Conservation (phyloP, 495 filamentous ascomycete genomes). For the Glarea lozoyensis region DNA sequence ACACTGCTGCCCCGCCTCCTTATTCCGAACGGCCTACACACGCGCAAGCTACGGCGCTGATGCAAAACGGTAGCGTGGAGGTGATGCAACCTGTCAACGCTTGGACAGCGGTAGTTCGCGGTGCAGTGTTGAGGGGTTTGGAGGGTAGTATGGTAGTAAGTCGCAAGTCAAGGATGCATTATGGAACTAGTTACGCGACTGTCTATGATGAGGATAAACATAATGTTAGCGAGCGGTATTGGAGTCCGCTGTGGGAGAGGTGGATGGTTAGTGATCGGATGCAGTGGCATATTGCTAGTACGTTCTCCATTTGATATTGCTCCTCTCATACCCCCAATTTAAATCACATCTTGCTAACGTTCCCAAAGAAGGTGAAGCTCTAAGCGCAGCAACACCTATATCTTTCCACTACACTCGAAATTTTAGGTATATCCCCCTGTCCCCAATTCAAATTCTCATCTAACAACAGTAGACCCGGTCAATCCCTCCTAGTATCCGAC, state of each 20-base stretch:
- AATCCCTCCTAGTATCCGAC: constrained; percentile 47
- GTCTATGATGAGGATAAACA: constrained; percentile 65
- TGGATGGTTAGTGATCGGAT: constrained; percentile 76
- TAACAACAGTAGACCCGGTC: constrained; percentile 13
- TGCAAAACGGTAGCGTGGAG: constrained; percentile 45
- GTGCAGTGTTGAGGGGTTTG: constrained; percentile 57
- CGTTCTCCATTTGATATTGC: too few relatives aligned
- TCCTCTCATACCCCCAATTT: background rate
- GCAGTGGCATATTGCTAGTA: constrained; percentile 73
- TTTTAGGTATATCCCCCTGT: constrained; percentile 36
- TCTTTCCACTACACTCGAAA: constrained; percentile 75
- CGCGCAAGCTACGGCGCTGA: constrained; percentile 28
- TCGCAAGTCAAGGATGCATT: constrained; percentile 59
- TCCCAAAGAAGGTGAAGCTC: constrained; percentile 46
- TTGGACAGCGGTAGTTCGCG: constrained; percentile 68
- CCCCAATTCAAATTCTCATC: background rate
- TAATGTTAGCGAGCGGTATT: constrained; percentile 57
- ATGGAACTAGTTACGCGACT: constrained; percentile 70
- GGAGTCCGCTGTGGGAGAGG: constrained; percentile 66
- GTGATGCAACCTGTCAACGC: constrained; percentile 71
- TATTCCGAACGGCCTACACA: constrained; percentile 59
- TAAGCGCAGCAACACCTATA: constrained; percentile 57
- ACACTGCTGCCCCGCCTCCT: constrained; percentile 51
- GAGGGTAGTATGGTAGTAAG: constrained; percentile 65
- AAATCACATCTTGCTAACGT: constrained; percentile 5